These are phyloP conservation scores for Yamadazyma buinensis DNA, from an alignment of 1,139 yeast genomes.

Conservation along the genomic window DNA sequence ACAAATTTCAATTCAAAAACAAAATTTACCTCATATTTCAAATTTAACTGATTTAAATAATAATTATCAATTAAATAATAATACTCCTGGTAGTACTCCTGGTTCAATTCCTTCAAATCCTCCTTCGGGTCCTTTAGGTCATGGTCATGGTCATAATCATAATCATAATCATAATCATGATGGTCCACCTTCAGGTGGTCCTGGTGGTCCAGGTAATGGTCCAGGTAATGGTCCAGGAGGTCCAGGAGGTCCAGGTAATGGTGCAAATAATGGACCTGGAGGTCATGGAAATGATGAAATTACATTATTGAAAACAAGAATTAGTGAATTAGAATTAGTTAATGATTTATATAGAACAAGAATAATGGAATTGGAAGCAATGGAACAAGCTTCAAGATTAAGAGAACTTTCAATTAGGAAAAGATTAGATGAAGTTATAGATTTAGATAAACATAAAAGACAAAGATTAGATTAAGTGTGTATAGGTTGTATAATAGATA, in stretches of 20 bases:
- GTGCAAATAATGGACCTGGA: conserved; percentile 4
- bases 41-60: conserved; percentile 12
- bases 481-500: too few species aligned
- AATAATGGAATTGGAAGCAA: conserved; percentile 74
- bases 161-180: conserved; percentile 5
- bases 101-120: neutral
- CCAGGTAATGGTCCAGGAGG: neutral
- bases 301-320: conserved; percentile 63
- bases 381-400: conserved; percentile 57
- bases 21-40: conserved; percentile 27
- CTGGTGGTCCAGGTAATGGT: conserved; percentile 1
- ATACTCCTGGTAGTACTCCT: neutral
- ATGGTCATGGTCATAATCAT: neutral
- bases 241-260: too few species aligned
- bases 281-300: conserved; percentile 33
- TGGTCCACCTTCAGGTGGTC: conserved; percentile 6
- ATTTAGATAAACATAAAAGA: conserved; percentile 22
- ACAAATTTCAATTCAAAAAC: conserved; percentile 18
- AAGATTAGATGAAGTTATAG: conserved; percentile 44
- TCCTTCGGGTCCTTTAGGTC: neutral
- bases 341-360: conserved; percentile 82
- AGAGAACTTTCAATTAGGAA: conserved; percentile 48
- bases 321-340: conserved; percentile 85
- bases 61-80: neutral
- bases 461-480: conserved; percentile 13